Percentiles rank a stretch among this genome's conserved stretches.
Conservation (phyloP, 345 rosid species). For the Moricandia moricandioides region DNA sequence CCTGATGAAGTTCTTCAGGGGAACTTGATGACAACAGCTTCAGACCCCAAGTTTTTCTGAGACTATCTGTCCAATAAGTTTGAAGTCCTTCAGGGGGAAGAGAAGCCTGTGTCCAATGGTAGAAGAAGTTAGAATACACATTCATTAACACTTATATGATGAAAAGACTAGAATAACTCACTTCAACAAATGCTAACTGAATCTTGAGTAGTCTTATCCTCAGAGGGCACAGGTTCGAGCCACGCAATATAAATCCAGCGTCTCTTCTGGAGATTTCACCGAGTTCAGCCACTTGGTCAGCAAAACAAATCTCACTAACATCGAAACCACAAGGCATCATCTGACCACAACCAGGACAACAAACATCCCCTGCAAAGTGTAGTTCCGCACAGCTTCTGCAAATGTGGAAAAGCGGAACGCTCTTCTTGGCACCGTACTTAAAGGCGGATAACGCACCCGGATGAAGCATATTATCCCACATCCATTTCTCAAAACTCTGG, state of each 20-base stretch:
- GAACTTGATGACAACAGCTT: slow-evolving; percentile 59
- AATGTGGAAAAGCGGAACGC: slow-evolving; percentile 43
- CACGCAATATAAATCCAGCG: slow-evolving; percentile 19
- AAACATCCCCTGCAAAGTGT: slow-evolving; percentile 41
- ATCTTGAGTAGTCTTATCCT: slow-evolving; percentile 63
- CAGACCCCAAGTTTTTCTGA: slow-evolving; percentile 60
- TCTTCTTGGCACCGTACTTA: slow-evolving; percentile 59
- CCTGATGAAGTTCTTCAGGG: slow-evolving; percentile 65
- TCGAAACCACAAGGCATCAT: slow-evolving; percentile 29
- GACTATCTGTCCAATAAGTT: slow-evolving; percentile 57
- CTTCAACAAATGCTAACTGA: slow-evolving; percentile 69
- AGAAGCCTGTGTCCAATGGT: slow-evolving; percentile 50
- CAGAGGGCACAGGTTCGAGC: slow-evolving; percentile 46
- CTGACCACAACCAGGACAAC: slow-evolving; percentile 56
- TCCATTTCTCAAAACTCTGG: slow-evolving; percentile 77
- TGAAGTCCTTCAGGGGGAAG: slow-evolving; percentile 68
- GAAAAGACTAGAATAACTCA: slow-evolving; percentile 28
- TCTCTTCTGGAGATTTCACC: slow-evolving; percentile 27
- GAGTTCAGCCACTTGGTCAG: slow-evolving; percentile 47
- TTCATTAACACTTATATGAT: not conserved
- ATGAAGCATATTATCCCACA: slow-evolving; percentile 45
- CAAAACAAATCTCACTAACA: slow-evolving; percentile 37
- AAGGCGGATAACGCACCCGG: slow-evolving; percentile 43
- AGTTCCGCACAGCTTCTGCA: slow-evolving; percentile 61
- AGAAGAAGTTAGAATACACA: not conserved